Conservation (phyloP, 140 eudicot genomes). For the Oenanthe javanica region DNA sequence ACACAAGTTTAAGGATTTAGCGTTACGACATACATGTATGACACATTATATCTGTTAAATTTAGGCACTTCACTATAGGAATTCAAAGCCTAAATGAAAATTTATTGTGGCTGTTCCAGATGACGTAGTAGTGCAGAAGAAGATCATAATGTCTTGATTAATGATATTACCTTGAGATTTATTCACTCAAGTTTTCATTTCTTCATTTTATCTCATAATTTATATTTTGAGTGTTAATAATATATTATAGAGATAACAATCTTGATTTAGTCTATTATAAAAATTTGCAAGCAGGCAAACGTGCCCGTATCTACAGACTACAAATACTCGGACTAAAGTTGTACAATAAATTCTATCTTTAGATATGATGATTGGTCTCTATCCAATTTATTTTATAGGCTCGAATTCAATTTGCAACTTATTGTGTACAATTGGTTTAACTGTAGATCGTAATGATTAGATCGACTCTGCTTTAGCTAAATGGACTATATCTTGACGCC, state of each 20-base stretch:
- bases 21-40: neutral
- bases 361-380: neutral
- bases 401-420: neutral
- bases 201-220: neutral
- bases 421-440: neutral
- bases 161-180: neutral
- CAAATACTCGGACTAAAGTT: neutral
- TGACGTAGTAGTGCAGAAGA: neutral
- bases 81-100: neutral
- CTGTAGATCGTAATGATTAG: neutral
- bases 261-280: neutral
- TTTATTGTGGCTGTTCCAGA: neutral
- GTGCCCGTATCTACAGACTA: neutral
- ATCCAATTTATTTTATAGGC: neutral
- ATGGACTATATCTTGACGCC: neutral
- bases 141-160: neutral
- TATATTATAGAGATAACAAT: neutral
- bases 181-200: neutral
- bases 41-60: neutral
- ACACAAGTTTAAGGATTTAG: slow-evolving; percentile 1
- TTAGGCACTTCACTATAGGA: neutral
- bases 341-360: neutral
- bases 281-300: neutral
- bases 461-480: neutral
- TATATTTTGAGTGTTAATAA: neutral